A percentile compares a stretch with the other conserved stretches of the same genome.
Evolutionary conservation across 306 rosid species (phyloP).

Genomic region (Crotalaria pallida): DNA sequence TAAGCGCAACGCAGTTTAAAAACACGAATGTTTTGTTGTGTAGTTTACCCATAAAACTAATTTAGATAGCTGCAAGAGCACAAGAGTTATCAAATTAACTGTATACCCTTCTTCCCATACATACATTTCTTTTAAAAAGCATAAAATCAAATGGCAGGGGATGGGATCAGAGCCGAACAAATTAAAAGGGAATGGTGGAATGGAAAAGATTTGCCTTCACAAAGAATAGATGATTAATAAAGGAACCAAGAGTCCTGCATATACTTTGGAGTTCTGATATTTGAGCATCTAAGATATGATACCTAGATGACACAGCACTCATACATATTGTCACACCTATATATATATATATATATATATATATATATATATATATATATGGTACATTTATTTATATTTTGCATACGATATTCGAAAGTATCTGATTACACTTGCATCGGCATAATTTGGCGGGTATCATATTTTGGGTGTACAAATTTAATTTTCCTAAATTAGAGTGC

Average conservation of each 20-base stretch:
- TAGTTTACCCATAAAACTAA: not conserved
- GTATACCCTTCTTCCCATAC: not conserved
- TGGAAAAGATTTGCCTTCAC: not conserved
- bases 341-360: no score
- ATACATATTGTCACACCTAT: no score
- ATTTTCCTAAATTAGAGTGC: not conserved
- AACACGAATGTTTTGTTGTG: not conserved
- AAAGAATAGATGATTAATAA: not conserved
- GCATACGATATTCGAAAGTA: no score
- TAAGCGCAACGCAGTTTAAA: not conserved
- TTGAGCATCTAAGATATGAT: no score
- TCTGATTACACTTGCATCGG: no score
- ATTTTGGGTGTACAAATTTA: no score
- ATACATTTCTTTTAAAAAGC: no score
- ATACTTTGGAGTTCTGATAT: no score
- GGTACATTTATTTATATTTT: no score
- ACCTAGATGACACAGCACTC: no score
- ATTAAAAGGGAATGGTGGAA: not conserved
- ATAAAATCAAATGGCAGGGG: not conserved
- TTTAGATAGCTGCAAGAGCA: not conserved
- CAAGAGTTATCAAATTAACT: not conserved
- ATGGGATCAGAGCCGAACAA: not conserved
- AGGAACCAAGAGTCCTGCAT: not conserved
- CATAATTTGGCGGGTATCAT: no score
- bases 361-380: no score